phyloP scores from a whole-genome alignment of 2,329 filamentous ascomycete genomes.

The Albifimbria verrucaria region DNA sequence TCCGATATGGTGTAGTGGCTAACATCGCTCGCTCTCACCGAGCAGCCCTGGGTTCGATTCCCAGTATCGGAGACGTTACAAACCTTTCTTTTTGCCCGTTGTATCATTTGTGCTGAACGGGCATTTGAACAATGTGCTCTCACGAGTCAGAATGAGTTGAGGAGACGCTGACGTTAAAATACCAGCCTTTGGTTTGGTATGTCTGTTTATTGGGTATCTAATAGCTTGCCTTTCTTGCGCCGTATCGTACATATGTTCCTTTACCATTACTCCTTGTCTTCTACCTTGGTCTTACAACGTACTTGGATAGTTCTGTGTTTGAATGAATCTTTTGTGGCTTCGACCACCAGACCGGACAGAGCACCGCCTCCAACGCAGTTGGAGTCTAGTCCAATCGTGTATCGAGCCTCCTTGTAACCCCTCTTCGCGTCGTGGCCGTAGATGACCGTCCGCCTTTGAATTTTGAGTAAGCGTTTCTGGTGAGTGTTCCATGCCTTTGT shows the following conservation, averaged over 20 bases:
- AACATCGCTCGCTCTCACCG: conserved; percentile 35
- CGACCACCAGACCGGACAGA: conserved; percentile 75
- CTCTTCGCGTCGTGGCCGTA: conserved; percentile 83
- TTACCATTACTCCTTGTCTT: background rate
- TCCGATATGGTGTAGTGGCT: conserved; percentile 34
- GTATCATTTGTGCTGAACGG: no score
- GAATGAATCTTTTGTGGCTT: conserved; percentile 38
- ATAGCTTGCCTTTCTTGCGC: background rate
- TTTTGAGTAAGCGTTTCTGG: conserved; percentile 33
- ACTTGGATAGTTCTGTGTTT: conserved; percentile 38
- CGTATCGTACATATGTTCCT: background rate
- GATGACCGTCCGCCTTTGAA: conserved; percentile 62
- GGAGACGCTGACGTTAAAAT: no score
- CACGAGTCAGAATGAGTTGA: no score
- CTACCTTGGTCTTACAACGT: conserved; percentile 27
- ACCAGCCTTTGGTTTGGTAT: no score
- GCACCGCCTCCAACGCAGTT: conserved; percentile 74
- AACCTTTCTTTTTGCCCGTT: no score
- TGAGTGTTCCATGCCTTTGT: conserved; percentile 57
- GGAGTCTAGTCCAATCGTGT: conserved; percentile 82
- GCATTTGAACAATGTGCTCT: no score
- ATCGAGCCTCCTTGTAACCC: conserved; percentile 60
- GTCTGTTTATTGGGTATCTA: background rate
- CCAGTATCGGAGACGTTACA: conserved; percentile 32
- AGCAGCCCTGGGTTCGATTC: conserved; percentile 34